Evolutionary conservation across 495 filamentous ascomycete species (phyloP).

Genomic region (Trichoderma virens): DNA sequence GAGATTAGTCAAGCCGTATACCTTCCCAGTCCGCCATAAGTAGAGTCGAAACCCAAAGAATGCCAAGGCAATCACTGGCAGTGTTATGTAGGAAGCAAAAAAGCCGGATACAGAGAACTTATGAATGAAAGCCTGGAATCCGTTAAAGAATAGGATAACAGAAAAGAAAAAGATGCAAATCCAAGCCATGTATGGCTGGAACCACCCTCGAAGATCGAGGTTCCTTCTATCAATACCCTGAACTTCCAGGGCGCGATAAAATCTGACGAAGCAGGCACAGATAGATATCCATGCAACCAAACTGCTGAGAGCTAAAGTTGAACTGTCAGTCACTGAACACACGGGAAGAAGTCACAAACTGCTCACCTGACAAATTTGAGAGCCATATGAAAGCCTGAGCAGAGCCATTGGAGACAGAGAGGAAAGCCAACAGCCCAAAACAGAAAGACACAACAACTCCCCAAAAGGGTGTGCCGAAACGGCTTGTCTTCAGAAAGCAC

Average conservation of each 20-base stretch:
- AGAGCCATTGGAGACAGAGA: not conserved
- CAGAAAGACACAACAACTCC: not conserved
- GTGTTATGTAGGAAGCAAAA: not conserved
- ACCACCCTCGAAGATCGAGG: constrained; percentile 1
- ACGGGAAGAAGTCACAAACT: not conserved
- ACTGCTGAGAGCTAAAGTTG: not conserved
- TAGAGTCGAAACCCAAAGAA: not conserved
- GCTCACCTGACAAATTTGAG: not conserved
- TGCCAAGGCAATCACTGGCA: not conserved
- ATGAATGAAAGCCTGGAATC: not conserved
- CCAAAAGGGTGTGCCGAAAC: not conserved
- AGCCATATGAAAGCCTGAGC: not conserved
- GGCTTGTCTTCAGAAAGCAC: not conserved
- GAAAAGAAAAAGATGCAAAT: not conserved
- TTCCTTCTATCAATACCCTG: constrained; percentile 1
- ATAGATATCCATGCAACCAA: not conserved
- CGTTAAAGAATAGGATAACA: not conserved
- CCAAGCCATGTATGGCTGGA: constrained; percentile 3
- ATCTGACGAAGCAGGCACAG: not conserved
- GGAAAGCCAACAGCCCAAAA: not conserved
- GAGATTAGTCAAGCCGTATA: not conserved
- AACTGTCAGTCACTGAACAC: not conserved
- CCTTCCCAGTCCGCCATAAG: not conserved
- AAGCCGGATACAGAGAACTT: not conserved
- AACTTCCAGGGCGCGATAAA: not conserved